These are phyloP conservation scores for Pleomassaria siparia DNA, from an alignment of 2,329 filamentous ascomycete genomes.

Conservation along the genomic window DNA sequence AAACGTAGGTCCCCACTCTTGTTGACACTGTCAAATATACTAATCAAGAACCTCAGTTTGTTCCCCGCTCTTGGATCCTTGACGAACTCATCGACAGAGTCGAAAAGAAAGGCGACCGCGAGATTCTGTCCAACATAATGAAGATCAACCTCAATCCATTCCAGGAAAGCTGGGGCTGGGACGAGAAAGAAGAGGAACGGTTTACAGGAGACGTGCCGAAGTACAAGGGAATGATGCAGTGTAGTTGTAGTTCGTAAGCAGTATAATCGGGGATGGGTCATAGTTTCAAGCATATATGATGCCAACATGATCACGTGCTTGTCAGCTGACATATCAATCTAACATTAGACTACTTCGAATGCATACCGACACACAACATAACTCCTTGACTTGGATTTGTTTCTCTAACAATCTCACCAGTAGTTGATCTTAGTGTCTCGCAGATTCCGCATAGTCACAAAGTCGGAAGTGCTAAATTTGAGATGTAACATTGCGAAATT, in stretches of 20 bases:
- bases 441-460: too few relatives aligned
- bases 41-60: conserved; percentile 59
- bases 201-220: conserved; percentile 86
- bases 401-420: too few relatives aligned
- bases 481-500: too few relatives aligned
- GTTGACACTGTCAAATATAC: conserved; percentile 1
- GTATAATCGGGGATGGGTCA: too few relatives aligned
- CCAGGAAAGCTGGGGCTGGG: conserved; percentile 70
- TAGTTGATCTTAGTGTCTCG: too few relatives aligned
- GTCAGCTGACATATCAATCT: too few relatives aligned
- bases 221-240: conserved; percentile 79
- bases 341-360: too few relatives aligned
- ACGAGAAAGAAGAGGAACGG: conserved; percentile 74
- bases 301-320: too few relatives aligned
- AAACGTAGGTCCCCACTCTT: conserved; percentile 52
- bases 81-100: conserved; percentile 91
- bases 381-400: too few relatives aligned
- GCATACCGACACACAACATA: too few relatives aligned
- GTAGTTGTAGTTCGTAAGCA: conserved; percentile 87
- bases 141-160: conserved; percentile 84
- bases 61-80: conserved; percentile 87
- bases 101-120: conserved; percentile 78
- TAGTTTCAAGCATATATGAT: too few relatives aligned
- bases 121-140: conserved; percentile 76
- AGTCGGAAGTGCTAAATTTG: too few relatives aligned